A percentile compares a stretch with the other conserved stretches of the same genome.
Evolutionary conservation across 495 filamentous ascomycete genomes (phyloP).

Genomic region (Penicillium canescens): DNA sequence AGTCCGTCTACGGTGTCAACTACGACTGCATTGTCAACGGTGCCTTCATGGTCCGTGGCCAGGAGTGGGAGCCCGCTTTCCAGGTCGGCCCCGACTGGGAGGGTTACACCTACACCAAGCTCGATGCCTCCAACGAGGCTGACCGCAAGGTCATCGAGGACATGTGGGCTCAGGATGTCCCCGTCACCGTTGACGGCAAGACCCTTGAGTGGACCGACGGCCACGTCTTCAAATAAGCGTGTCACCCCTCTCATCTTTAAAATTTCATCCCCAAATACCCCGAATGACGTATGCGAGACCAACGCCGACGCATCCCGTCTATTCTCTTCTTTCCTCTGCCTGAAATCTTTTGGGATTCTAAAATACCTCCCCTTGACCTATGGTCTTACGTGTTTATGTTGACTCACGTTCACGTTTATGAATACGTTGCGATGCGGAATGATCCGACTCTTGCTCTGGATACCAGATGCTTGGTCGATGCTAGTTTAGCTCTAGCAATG

Average conservation of each 20-base stretch:
- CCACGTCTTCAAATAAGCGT: slow-evolving; percentile 96
- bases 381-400: slow-evolving; percentile 31
- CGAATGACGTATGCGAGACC: slow-evolving; percentile 11
- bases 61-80: slow-evolving; percentile 84
- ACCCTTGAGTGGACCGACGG: slow-evolving; percentile 76
- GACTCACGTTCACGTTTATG: slow-evolving; percentile 33
- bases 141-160: slow-evolving; percentile 84
- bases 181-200: slow-evolving; percentile 76
- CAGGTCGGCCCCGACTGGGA: slow-evolving; percentile 96
- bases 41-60: slow-evolving; percentile 91
- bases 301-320: slow-evolving; percentile 5
- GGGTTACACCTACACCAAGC: slow-evolving; percentile 93
- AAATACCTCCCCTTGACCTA: slow-evolving; percentile 15
- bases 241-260: slow-evolving; percentile 17
- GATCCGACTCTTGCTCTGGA: slow-evolving; percentile 18
- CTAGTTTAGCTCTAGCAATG: slow-evolving; percentile 24
- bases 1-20: slow-evolving; percentile 82
- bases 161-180: slow-evolving; percentile 88
- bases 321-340: slow-evolving; percentile 12
- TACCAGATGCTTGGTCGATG: slow-evolving; percentile 10
- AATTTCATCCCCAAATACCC: slow-evolving; percentile 25
- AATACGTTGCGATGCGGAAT: slow-evolving; percentile 32
- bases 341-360: slow-evolving; percentile 13
- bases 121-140: slow-evolving; percentile 79
- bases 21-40: slow-evolving; percentile 87